Evolutionary conservation across 345 rosid species (phyloP), one percentile per base, ranked within the genome.

Genomic region (Hibiscus syriacus): DNA sequence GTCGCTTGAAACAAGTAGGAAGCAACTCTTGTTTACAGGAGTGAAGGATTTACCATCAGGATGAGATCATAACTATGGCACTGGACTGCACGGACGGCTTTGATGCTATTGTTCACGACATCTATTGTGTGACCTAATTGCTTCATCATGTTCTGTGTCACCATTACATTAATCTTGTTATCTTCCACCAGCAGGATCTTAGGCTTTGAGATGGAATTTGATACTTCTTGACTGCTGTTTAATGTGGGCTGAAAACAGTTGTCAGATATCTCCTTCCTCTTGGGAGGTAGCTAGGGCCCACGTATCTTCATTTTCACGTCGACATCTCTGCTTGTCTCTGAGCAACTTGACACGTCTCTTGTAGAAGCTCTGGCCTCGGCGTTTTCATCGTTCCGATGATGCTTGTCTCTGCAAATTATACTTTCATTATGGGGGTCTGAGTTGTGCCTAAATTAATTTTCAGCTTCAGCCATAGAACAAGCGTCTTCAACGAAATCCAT

Each of bases 141-240:
- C n/a, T n/a, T n/a, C n/a, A n/a, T n/a, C n/a, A n/a, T n/a, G n/a
- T n/a, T n/a, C n/a, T n/a, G n/a, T n/a, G n/a, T n/a, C n/a, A n/a
- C n/a, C n/a, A n/a, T n/a, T n/a, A n/a, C n/a, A n/a, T n/a, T n/a
- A n/a, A n/a, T n/a, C 78, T 85, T 90, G 77, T 90, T 90, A 74
- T 92, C 98, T 83, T 92, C 98, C 52, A 88, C 98, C 16, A 92
- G 93, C 52, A 92, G 89, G 64, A 93, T 90, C 83, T 82, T 88
- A 22, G 98, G 97, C 76, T 71, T 80, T 48, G 77, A 17, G n/a
- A 66, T 73, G 36, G 82, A n/a, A 60, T 74, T 45, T 29, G 64
- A 27, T 71, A 23, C 69, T 80, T 74, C 80, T 61, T 72, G 64
- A 23, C 66, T 57, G 70, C 72, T 56, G 3, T 48, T 32, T 16